phyloP scores from a whole-genome alignment of 192 early-diverging fungal species.

The Linnemannia hyalina region DNA sequence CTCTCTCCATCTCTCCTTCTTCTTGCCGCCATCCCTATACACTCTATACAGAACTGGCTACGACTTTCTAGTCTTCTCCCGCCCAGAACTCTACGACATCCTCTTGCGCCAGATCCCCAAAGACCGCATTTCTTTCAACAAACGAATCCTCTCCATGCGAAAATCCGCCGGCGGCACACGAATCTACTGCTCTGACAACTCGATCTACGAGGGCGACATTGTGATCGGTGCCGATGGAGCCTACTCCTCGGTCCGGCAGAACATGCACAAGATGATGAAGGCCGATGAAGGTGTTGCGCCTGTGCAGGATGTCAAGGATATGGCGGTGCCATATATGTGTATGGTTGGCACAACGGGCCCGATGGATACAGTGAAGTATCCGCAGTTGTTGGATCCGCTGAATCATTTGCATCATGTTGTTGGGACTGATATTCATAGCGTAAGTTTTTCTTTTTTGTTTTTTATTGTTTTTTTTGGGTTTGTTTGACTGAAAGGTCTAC shows the following conservation, averaged over 20 bases:
- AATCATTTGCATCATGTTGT: conserved; percentile 21
- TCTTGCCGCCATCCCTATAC: neutral
- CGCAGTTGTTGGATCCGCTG: conserved; percentile 11
- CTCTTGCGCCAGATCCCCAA: conserved; percentile 5
- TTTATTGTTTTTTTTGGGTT: neutral
- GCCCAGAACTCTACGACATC: conserved; percentile 26
- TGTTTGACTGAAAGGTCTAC: neutral
- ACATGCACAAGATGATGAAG: conserved; percentile 8
- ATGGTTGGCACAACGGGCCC: conserved; percentile 36
- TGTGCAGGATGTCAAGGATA: neutral
- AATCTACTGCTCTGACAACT: conserved; percentile 28
- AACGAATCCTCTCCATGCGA: conserved; percentile 17
- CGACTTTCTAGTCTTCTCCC: conserved; percentile 31
- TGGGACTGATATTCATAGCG: neutral
- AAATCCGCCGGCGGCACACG: neutral
- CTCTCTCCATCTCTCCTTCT: neutral
- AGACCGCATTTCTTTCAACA: conserved; percentile 15
- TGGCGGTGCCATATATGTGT: conserved; percentile 15
- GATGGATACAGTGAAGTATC: conserved; percentile 11
- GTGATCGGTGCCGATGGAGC: conserved; percentile 40
- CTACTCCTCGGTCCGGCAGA: conserved; percentile 17
- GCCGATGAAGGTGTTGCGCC: neutral
- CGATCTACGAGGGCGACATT: conserved; percentile 26
- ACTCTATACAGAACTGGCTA: neutral
- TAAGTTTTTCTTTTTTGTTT: neutral